Percentiles rank a stretch among this genome's conserved stretches.
Evolutionary conservation across 2,329 filamentous ascomycete species (phyloP).

Genomic region (Mycosphaerella sp.): DNA sequence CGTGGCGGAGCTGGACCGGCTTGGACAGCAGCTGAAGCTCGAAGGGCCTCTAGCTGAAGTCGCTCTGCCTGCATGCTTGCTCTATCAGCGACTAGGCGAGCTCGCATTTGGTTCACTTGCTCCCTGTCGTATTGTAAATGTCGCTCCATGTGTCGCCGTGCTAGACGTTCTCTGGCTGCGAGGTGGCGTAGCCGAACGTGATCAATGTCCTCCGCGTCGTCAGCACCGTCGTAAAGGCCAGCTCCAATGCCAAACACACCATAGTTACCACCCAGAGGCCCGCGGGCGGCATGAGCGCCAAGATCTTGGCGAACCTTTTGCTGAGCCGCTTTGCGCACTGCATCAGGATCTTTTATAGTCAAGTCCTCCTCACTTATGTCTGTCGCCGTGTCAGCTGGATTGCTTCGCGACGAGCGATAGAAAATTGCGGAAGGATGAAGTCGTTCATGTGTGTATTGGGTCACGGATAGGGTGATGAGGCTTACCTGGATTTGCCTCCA

Average conservation of each 20-base stretch:
- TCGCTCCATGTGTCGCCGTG: not conserved
- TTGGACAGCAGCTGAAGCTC: not conserved
- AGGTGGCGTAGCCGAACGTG: not conserved
- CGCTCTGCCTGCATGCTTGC: not conserved
- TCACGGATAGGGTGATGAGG: not conserved
- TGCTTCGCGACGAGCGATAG: not conserved
- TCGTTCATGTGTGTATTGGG: not conserved
- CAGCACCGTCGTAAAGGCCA: conserved; percentile 14
- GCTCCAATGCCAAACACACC: conserved; percentile 7
- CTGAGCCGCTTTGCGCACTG: conserved; percentile 18
- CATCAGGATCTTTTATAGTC: conserved; percentile 54
- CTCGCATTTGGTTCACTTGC: not conserved
- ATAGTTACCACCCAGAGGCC: not conserved
- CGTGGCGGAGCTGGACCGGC: not conserved
- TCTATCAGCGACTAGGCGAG: not conserved
- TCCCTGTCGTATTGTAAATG: not conserved
- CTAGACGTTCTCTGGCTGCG: not conserved
- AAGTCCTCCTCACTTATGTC: conserved; percentile 54
- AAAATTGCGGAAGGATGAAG: no score
- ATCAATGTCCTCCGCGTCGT: conserved; percentile 12
- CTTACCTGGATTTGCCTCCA: conserved; percentile 50
- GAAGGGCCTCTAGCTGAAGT: not conserved
- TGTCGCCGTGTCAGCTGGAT: not conserved
- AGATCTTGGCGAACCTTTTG: conserved; percentile 9
- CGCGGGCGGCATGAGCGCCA: not conserved